phyloP scores from a whole-genome alignment of 129 eudicot genomes.

The Glebionis coronaria region DNA sequence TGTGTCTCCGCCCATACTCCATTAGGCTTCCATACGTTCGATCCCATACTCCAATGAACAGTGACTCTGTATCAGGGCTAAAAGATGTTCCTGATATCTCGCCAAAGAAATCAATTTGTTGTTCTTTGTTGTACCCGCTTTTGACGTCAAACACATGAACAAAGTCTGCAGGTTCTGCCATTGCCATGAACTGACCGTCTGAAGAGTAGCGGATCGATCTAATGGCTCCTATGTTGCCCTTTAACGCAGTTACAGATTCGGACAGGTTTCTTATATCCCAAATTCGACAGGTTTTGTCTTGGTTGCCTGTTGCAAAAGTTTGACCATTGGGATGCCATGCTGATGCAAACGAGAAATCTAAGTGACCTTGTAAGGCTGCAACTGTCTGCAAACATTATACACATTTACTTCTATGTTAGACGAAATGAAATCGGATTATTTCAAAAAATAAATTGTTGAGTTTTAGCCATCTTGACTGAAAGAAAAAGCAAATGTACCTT shows the following conservation, averaged over 20 bases:
- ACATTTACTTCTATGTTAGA: neutral
- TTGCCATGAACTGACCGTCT: slow-evolving; percentile 79
- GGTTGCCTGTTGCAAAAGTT: slow-evolving; percentile 81
- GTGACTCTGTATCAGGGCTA: slow-evolving; percentile 83
- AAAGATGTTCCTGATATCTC: slow-evolving; percentile 87
- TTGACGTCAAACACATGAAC: slow-evolving; percentile 77
- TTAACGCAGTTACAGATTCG: slow-evolving; percentile 45
- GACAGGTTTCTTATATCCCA: slow-evolving; percentile 80
- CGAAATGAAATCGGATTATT: neutral
- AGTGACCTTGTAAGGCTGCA: slow-evolving; percentile 55
- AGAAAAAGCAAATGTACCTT: slow-evolving; percentile 41
- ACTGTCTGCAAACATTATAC: slow-evolving; percentile 39
- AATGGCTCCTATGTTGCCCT: slow-evolving; percentile 80
- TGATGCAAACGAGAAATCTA: slow-evolving; percentile 86
- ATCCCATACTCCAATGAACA: slow-evolving; percentile 85
- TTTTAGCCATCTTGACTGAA: no score
- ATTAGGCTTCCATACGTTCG: slow-evolving; percentile 83
- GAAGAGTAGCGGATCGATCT: slow-evolving; percentile 86
- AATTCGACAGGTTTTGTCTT: slow-evolving; percentile 77
- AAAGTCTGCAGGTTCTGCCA: slow-evolving; percentile 97
- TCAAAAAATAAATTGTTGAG: no score
- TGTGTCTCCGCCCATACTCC: slow-evolving; percentile 62
- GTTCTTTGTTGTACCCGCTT: slow-evolving; percentile 74
- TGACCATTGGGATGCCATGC: slow-evolving; percentile 84
- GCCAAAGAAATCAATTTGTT: slow-evolving; percentile 89